Percentiles rank a stretch among this genome's conserved stretches.
These are phyloP conservation scores for Lactarius evosmus DNA, from an alignment of 768 basidiomycete species.

Conservation along the genomic window DNA sequence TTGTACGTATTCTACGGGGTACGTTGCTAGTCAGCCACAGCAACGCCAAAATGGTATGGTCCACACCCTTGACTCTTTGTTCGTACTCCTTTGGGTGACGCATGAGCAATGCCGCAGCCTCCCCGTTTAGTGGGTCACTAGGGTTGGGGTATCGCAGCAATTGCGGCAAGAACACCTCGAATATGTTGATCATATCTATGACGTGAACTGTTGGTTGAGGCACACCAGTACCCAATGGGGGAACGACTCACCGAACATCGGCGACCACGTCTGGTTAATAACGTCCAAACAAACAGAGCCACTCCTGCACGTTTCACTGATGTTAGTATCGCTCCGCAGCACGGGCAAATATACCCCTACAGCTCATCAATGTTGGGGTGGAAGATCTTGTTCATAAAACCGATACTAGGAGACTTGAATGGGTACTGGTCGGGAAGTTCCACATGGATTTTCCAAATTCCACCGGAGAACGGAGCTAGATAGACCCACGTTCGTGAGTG, in stretches of 20 bases:
- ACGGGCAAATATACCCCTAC: slow-evolving; percentile 41
- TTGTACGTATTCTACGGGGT: slow-evolving; percentile 84
- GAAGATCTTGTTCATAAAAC: slow-evolving; percentile 99
- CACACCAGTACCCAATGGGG: slow-evolving; percentile 28
- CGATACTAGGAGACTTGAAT: slow-evolving; percentile 98
- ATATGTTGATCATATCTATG: slow-evolving; percentile 98
- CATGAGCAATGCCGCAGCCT: slow-evolving; percentile 96
- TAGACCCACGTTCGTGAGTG: slow-evolving; percentile 3
- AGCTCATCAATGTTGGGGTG: slow-evolving; percentile 99
- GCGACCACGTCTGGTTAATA: slow-evolving; percentile 99
- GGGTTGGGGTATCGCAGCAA: slow-evolving; percentile 97
- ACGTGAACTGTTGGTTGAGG: background rate
- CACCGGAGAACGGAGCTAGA: slow-evolving; percentile 92
- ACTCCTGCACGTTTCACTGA: slow-evolving; percentile 52
- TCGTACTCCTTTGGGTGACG: slow-evolving; percentile 97
- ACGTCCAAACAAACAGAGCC: slow-evolving; percentile 98
- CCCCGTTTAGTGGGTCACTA: slow-evolving; percentile 95
- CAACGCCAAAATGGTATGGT: background rate
- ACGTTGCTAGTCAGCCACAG: slow-evolving; percentile 3
- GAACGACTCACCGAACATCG: slow-evolving; percentile 85
- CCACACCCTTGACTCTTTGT: slow-evolving; percentile 83
- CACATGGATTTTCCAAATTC: slow-evolving; percentile 99
- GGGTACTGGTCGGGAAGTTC: slow-evolving; percentile 98
- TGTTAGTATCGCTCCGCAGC: slow-evolving; percentile 24
- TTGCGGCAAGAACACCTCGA: slow-evolving; percentile 97